Evolutionary conservation across 176 grass and related monocot species (phyloP).

Genomic region (Eragrostis nindensis): DNA sequence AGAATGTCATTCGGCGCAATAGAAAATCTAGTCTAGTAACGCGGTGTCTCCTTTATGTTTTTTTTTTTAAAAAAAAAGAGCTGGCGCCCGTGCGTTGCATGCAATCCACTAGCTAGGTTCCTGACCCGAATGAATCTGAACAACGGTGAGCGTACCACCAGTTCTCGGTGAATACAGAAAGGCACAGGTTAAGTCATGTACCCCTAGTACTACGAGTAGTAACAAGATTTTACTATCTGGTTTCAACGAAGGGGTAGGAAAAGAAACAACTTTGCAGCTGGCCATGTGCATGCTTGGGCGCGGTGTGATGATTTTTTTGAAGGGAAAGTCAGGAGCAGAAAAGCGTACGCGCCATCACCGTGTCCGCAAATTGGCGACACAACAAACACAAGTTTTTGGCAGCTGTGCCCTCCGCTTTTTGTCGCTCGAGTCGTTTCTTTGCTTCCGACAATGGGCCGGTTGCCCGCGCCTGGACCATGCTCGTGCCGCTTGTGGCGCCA

Average conservation of each 20-base stretch:
- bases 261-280: neutral
- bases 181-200: neutral
- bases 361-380: slow-evolving; percentile 18
- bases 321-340: neutral
- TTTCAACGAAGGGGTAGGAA: neutral
- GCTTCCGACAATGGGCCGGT: neutral
- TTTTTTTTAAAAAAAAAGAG: neutral
- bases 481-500: neutral
- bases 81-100: neutral
- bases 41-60: neutral
- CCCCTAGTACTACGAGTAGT: neutral
- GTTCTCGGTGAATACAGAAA: neutral
- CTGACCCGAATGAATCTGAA: neutral
- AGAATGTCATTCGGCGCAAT: neutral
- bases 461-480: neutral
- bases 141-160: neutral
- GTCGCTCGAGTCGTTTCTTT: neutral
- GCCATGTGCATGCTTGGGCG: slow-evolving; percentile 32
- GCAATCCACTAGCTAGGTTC: neutral
- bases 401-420: neutral
- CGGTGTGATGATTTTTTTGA: neutral
- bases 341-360: neutral
- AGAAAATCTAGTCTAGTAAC: neutral
- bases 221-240: neutral
- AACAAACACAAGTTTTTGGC: slow-evolving; percentile 1